Conservation (phyloP, 176 grass and related monocot species). For the Pontederia paniculata region DNA sequence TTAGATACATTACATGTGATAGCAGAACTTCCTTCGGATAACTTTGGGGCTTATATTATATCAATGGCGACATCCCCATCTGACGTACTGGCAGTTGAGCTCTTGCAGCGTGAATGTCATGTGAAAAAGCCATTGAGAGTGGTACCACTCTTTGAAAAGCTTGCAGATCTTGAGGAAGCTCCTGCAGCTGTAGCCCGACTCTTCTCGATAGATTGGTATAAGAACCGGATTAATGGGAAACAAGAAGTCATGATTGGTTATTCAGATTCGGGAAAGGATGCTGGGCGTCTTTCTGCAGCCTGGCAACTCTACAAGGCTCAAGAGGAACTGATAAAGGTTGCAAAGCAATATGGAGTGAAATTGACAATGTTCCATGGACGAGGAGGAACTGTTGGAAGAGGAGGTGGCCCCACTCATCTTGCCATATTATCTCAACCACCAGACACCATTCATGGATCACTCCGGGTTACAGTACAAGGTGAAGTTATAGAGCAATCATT, state of each 20-base stretch:
- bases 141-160: slow-evolving; percentile 31
- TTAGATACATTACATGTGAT: slow-evolving; percentile 30
- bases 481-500: slow-evolving; percentile 98
- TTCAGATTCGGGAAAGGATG: slow-evolving; percentile 36
- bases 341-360: slow-evolving; percentile 40
- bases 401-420: slow-evolving; percentile 89
- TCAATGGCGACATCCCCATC: slow-evolving; percentile 34
- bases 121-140: slow-evolving; percentile 32
- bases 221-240: slow-evolving; percentile 23
- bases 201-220: slow-evolving; percentile 31
- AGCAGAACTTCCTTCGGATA: slow-evolving; percentile 30
- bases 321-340: slow-evolving; percentile 29
- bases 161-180: slow-evolving; percentile 28
- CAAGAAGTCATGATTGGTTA: slow-evolving; percentile 37
- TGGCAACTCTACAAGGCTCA: slow-evolving; percentile 36
- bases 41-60: slow-evolving; percentile 30
- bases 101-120: slow-evolving; percentile 27
- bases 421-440: slow-evolving; percentile 93
- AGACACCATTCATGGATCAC: slow-evolving; percentile 84
- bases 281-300: slow-evolving; percentile 38
- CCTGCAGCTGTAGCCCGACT: slow-evolving; percentile 22
- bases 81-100: slow-evolving; percentile 30
- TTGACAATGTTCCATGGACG: slow-evolving; percentile 95
- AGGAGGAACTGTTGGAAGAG: slow-evolving; percentile 92
- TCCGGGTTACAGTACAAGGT: slow-evolving; percentile 86